Conservation (phyloP, 2,329 filamentous ascomycete genomes). For the Nectriaceae sp. region DNA sequence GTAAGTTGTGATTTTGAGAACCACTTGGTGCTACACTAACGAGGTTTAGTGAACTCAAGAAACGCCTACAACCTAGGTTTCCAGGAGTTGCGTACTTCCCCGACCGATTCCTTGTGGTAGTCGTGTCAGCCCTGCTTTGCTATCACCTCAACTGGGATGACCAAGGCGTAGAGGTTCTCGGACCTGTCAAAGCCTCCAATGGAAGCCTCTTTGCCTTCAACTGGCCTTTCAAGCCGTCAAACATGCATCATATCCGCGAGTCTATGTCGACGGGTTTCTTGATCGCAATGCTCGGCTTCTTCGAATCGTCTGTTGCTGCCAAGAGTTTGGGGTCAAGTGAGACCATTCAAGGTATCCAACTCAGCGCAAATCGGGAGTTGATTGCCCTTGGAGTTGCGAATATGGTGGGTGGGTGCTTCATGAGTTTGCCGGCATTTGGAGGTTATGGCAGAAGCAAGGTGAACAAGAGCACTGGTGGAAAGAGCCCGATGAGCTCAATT, state of each 20-base stretch:
- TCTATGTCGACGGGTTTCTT: conserved; percentile 90
- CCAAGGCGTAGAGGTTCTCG: conserved; percentile 80
- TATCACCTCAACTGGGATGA: conserved; percentile 77
- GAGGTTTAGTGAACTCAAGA: conserved; percentile 71
- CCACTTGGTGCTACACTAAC: conserved; percentile 6
- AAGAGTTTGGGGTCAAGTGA: conserved; percentile 78
- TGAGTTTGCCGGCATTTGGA: conserved; percentile 90
- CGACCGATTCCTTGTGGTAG: conserved; percentile 87
- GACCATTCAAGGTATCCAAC: conserved; percentile 74
- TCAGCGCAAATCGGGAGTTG: conserved; percentile 91
- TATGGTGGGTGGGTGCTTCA: conserved; percentile 87
- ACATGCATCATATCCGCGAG: conserved; percentile 81
- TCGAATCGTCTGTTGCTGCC: conserved; percentile 94
- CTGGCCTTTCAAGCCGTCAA: conserved; percentile 77
- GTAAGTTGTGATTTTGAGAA: conserved; percentile 46
- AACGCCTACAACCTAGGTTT: conserved; percentile 74
- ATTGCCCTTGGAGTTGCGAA: conserved; percentile 91
- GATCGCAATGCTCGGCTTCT: conserved; percentile 95
- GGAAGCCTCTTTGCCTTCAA: conserved; percentile 77
- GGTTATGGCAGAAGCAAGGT: conserved; percentile 96
- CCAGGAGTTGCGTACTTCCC: conserved; percentile 85
- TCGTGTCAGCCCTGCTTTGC: conserved; percentile 78
- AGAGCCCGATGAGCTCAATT: conserved; percentile 91
- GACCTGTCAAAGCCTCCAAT: conserved; percentile 72
- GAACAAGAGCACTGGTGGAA: conserved; percentile 87